phyloP scores from a whole-genome alignment of 345 rosid genomes.

The Lepidium sativum region DNA sequence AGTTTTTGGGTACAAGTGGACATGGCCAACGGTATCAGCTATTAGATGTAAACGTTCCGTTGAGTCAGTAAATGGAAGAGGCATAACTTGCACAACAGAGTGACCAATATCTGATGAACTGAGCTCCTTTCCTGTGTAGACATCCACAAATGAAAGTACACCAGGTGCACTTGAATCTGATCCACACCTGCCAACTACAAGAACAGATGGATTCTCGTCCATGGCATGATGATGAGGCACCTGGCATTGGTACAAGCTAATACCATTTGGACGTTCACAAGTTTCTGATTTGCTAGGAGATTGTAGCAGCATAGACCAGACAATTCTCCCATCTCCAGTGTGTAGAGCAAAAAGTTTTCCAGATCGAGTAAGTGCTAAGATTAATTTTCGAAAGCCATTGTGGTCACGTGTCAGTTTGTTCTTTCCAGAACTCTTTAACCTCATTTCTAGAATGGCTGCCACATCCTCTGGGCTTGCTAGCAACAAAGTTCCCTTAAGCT shows the following conservation, averaged over 20 bases:
- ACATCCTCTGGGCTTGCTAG: constrained; percentile 92
- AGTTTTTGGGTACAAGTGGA: constrained; percentile 81
- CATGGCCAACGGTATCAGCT: constrained; percentile 49
- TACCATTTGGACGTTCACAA: constrained; percentile 49
- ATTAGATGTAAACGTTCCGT: constrained; percentile 84
- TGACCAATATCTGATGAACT: constrained; percentile 50
- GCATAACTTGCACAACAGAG: constrained; percentile 70
- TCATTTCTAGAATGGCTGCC: constrained; percentile 73
- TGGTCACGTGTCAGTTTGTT: constrained; percentile 96
- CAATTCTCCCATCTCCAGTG: constrained; percentile 90
- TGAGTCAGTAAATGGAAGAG: constrained; percentile 79
- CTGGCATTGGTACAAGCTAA: constrained; percentile 82
- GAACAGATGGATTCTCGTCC: constrained; percentile 90
- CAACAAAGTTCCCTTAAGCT: constrained; percentile 91
- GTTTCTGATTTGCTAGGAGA: constrained; percentile 55
- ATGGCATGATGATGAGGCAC: constrained; percentile 96
- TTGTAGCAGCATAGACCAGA: constrained; percentile 76
- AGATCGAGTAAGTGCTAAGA: constrained; percentile 74
- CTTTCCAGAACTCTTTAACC: constrained; percentile 82
- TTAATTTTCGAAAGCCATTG: constrained; percentile 92
- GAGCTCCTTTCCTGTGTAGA: constrained; percentile 77
- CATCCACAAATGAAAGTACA: constrained; percentile 75
- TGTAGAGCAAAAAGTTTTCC: constrained; percentile 88
- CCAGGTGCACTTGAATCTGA: constrained; percentile 50
- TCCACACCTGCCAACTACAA: constrained; percentile 72